Base-by-base conservation (phyloP, 140 eudicot species). In the Cichorium intybus region DNA sequence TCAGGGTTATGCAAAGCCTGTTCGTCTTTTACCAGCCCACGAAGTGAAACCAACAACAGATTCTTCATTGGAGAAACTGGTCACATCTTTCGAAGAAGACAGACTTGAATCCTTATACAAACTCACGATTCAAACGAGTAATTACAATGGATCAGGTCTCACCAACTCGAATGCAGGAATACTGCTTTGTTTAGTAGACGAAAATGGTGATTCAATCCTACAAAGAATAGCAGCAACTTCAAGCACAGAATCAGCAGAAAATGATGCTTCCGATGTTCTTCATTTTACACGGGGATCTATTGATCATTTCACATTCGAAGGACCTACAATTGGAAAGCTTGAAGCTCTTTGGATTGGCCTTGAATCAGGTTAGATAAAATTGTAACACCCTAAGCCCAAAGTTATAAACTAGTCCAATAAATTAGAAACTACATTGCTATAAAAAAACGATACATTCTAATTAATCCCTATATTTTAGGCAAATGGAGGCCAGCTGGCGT, bases 1-100 rank as follows among this genome's bases (percentile, higher is more conserved):
- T 68, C 99, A 84, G 87, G 89, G 80, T 50, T 93, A 83, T 62
- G 84, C 86, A 31, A 93, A 80, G 62, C 99, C 99, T 12, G 65
- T 80, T 37, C 81, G 86, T n/a, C 97, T 93, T 70, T 69, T 93
- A 54, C 84, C 87, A 43, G 96, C 97, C 10, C 31, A 69, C 6
- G 81, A 77, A 52, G 84, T 82, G 64, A 77, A 77, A 66, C 64
- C 78, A 20, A 66, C 79, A 3, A 56, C 75, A 29, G 85, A 80
- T 49, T 49, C 72, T 1, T 79, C 90, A n/a, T 26, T 76, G 23
- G 82, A 84, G 56, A 75, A 79, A 46, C 58, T 66, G 9, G 39
- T 57, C 20, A 24, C 76, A 10, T 73, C 86, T 69, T 66, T 73
- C n/a, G 31, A 72, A 64, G 51, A 56, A 53, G 81, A 73, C 71